A percentile compares a stretch with the other conserved stretches of the same genome.
phyloP scores from a whole-genome alignment of 2,329 filamentous ascomycete species.

The Colletotrichum abscissum region DNA sequence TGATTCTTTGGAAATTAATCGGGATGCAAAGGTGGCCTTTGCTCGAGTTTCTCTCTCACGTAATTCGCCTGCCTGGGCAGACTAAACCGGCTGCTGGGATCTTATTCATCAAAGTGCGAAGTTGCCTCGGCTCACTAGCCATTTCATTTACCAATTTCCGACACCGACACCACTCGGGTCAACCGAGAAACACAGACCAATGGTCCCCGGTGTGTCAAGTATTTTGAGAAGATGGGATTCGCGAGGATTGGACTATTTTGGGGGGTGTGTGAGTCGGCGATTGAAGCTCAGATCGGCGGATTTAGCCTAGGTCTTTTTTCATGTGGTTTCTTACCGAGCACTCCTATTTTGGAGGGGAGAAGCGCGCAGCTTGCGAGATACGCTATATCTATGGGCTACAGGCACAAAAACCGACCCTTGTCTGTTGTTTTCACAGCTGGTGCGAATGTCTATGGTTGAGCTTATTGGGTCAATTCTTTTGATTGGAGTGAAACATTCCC shows the following conservation, averaged over 20 bases:
- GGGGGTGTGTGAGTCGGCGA: too few relatives aligned
- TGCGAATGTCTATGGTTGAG: not conserved
- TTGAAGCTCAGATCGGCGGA: too few relatives aligned
- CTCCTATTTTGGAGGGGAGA: not conserved
- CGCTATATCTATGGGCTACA: not conserved
- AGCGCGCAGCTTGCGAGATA: not conserved
- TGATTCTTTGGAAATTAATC: not conserved
- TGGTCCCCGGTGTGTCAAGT: not conserved
- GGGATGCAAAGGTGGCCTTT: not conserved
- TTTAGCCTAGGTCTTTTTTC: too few relatives aligned
- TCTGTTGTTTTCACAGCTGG: not conserved
- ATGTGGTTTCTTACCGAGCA: too few relatives aligned
- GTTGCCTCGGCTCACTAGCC: not conserved
- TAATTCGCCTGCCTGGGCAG: not conserved
- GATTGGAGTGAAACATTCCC: not conserved
- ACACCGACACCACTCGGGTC: not conserved
- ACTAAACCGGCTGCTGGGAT: not conserved
- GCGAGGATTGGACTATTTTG: too few relatives aligned
- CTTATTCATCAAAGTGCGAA: not conserved
- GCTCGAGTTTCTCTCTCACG: not conserved
- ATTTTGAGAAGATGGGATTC: too few relatives aligned
- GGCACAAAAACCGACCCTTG: not conserved
- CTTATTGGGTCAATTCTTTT: not conserved
- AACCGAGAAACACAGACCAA: not conserved
- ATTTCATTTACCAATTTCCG: not conserved